phyloP scores from a whole-genome alignment of 2,329 filamentous ascomycete genomes.

The Fusarium sp. region DNA sequence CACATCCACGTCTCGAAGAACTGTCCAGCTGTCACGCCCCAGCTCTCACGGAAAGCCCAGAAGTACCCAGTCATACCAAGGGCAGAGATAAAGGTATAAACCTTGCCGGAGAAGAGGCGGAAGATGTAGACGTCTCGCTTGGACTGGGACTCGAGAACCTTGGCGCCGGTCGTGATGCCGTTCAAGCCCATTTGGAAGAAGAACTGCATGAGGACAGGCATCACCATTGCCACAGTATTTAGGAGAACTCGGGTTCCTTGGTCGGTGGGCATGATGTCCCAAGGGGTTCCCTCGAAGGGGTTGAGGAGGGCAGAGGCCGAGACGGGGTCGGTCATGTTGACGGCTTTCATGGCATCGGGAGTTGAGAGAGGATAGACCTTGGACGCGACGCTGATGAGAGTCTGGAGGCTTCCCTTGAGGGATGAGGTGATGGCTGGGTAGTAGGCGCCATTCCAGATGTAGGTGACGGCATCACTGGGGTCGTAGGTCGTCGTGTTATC shows the following conservation, averaged over 20 bases:
- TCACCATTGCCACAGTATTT: slow-evolving; percentile 56
- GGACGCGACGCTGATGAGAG: slow-evolving; percentile 42
- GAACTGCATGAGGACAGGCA: slow-evolving; percentile 51
- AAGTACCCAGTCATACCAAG: slow-evolving; percentile 57
- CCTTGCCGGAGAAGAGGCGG: slow-evolving; percentile 43
- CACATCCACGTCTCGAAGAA: slow-evolving; percentile 49
- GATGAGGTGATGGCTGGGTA: slow-evolving; percentile 51
- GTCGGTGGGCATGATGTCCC: slow-evolving; percentile 50
- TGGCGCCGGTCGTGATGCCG: slow-evolving; percentile 2
- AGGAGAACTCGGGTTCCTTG: slow-evolving; percentile 52
- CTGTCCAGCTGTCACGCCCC: slow-evolving; percentile 53
- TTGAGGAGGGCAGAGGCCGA: slow-evolving; percentile 48
- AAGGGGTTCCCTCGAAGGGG: slow-evolving; percentile 45
- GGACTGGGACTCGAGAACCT: slow-evolving; percentile 1
- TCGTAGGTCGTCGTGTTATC: slow-evolving; percentile 47
- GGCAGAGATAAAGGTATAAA: slow-evolving; percentile 53
- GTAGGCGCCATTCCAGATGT: slow-evolving; percentile 54
- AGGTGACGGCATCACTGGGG: slow-evolving; percentile 49
- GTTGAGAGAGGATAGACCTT: slow-evolving; percentile 39
- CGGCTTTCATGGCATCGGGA: slow-evolving; percentile 12
- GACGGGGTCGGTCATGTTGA: slow-evolving; percentile 36
- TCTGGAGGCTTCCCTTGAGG: slow-evolving; percentile 47
- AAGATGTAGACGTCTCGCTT: slow-evolving; percentile 43
- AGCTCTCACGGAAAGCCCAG: slow-evolving; percentile 61
- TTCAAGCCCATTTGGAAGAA: slow-evolving; percentile 42